Conservation (phyloP, 2,329 filamentous ascomycete species). For the Emergomyces orientalis region DNA sequence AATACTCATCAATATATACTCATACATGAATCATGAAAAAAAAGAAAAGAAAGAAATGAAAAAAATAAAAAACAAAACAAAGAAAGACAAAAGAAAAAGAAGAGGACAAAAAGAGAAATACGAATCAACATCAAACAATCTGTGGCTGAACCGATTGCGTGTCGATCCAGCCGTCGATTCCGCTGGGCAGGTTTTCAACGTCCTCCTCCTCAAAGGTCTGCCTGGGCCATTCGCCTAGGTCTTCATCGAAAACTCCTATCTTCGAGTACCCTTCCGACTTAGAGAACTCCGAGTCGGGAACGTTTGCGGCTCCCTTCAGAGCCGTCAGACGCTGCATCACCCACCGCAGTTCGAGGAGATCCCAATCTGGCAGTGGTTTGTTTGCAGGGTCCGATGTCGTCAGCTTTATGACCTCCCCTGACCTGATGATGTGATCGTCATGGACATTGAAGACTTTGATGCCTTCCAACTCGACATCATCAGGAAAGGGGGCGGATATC, state of each 20-base stretch:
- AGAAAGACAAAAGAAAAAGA: too few relatives aligned
- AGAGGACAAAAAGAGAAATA: too few relatives aligned
- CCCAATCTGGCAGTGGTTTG: not conserved
- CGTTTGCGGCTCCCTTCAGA: too few relatives aligned
- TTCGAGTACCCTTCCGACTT: not conserved
- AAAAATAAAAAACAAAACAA: too few relatives aligned
- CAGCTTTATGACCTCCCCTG: constrained; percentile 2
- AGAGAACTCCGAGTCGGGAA: not conserved
- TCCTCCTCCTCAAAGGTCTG: not conserved
- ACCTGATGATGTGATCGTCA: constrained; percentile 1
- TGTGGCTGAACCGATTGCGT: not conserved
- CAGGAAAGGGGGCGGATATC: not conserved
- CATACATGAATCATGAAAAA: too few relatives aligned
- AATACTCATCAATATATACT: too few relatives aligned
- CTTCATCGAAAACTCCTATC: constrained; percentile 1
- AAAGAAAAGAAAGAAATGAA: too few relatives aligned
- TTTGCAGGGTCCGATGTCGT: not conserved
- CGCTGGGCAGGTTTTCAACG: not conserved
- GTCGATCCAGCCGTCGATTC: constrained; percentile 1
- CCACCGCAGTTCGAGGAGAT: too few relatives aligned
- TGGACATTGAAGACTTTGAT: not conserved
- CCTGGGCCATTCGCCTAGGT: not conserved
- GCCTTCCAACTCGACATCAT: not conserved
- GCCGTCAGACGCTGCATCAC: too few relatives aligned
- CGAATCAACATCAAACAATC: too few relatives aligned